phyloP scores from a whole-genome alignment of 495 filamentous ascomycete genomes.

The Penicillium desertorum region DNA sequence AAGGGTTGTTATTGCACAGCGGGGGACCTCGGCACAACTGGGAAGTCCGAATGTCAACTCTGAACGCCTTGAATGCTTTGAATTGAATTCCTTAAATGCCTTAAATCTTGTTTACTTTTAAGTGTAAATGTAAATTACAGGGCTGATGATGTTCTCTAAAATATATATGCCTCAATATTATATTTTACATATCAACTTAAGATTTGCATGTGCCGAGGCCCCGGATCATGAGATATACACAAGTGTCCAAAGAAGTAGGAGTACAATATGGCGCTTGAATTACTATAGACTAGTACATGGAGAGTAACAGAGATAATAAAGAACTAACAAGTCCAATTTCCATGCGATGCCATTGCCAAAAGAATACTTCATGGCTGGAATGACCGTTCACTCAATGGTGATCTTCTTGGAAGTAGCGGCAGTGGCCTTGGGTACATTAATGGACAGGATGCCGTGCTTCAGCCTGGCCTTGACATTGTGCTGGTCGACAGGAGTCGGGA shows the following conservation, averaged over 20 bases:
- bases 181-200: neutral
- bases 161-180: neutral
- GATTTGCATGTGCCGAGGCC: constrained; percentile 7
- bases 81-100: too few species aligned
- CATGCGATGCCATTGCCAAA: neutral
- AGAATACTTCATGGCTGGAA: neutral
- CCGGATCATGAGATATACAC: neutral
- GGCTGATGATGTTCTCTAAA: neutral
- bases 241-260: neutral
- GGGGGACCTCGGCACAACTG: constrained; percentile 5
- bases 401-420: constrained; percentile 55
- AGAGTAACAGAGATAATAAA: neutral
- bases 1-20: neutral
- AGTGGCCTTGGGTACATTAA: constrained; percentile 79
- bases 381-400: constrained; percentile 53
- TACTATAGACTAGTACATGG: too few species aligned
- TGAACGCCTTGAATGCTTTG: neutral
- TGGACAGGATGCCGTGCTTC: constrained; percentile 74
- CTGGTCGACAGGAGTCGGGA: constrained; percentile 74
- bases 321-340: neutral
- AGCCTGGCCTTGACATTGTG: constrained; percentile 74
- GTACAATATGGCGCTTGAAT: neutral
- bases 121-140: neutral
- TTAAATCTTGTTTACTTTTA: neutral
- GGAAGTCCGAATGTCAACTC: neutral